These are phyloP conservation scores for Ogataea haglerorum DNA, from an alignment of 805 yeast genomes.

Conservation along the genomic window DNA sequence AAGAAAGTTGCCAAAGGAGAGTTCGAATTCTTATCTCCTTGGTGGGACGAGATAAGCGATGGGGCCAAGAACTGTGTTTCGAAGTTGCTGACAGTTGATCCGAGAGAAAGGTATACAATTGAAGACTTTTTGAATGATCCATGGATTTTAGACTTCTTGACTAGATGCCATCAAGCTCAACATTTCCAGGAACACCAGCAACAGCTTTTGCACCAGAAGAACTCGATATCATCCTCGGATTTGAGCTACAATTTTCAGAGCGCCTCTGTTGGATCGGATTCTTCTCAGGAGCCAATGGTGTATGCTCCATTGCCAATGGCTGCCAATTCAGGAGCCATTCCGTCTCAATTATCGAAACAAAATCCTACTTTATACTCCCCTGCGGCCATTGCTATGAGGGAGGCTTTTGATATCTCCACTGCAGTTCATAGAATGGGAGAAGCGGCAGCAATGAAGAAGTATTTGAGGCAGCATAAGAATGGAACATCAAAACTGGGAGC, in stretches of 20 bases:
- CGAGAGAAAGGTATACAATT: constrained; percentile 62
- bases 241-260: not conserved
- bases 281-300: not conserved
- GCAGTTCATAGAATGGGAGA: constrained; percentile 60
- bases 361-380: constrained; percentile 44
- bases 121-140: constrained; percentile 73
- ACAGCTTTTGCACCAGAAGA: constrained; percentile 12
- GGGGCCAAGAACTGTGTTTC: constrained; percentile 71
- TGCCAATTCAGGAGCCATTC: constrained; percentile 15
- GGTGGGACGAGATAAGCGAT: constrained; percentile 82
- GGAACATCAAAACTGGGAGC: constrained; percentile 9
- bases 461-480: constrained; percentile 6
- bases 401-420: constrained; percentile 58
- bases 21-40: constrained; percentile 70
- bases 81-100: constrained; percentile 67
- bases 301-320: constrained; percentile 7
- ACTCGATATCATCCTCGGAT: constrained; percentile 2
- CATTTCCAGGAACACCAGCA: constrained; percentile 18
- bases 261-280: not conserved
- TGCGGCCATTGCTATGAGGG: constrained; percentile 56
- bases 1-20: constrained; percentile 79
- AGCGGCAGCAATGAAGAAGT: constrained; percentile 34
- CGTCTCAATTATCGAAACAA: constrained; percentile 17
- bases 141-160: constrained; percentile 50
- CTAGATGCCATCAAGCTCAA: constrained; percentile 32